phyloP scores from a whole-genome alignment of 2,329 filamentous ascomycete species.

The Pestalotiopsis sp. region DNA sequence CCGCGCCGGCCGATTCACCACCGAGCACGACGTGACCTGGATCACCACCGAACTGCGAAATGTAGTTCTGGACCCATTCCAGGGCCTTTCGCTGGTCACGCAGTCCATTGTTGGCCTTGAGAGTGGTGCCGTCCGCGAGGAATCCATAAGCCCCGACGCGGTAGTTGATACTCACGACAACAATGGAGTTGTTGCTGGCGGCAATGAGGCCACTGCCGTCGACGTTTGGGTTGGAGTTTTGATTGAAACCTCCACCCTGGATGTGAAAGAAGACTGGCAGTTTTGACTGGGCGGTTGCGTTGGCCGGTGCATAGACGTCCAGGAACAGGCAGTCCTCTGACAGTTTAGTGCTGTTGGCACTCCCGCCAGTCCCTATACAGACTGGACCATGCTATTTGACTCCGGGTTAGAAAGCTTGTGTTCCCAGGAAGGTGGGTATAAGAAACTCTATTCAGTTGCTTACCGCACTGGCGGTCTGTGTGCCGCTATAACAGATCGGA shows the following conservation, averaged over 20 bases:
- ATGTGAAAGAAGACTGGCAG: constrained; percentile 65
- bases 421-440: too few species aligned
- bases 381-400: constrained; percentile 25
- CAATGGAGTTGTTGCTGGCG: constrained; percentile 59
- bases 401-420: not conserved
- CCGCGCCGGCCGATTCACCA: constrained; percentile 69
- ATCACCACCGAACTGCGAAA: constrained; percentile 69
- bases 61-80: constrained; percentile 70
- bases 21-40: constrained; percentile 68
- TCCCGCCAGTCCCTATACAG: constrained; percentile 24
- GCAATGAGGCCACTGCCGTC: constrained; percentile 63
- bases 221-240: constrained; percentile 49
- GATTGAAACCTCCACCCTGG: constrained; percentile 64
- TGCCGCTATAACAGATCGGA: constrained; percentile 46
- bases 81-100: constrained; percentile 70
- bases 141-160: constrained; percentile 76
- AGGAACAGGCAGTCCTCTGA: constrained; percentile 72
- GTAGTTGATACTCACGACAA: constrained; percentile 77
- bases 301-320: constrained; percentile 62
- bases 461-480: constrained; percentile 59
- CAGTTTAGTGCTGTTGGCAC: constrained; percentile 15
- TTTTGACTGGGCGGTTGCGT: constrained; percentile 47
- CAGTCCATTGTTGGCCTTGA: constrained; percentile 68
- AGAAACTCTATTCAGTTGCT: constrained; percentile 13
- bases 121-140: constrained; percentile 58